phyloP scores from a whole-genome alignment of 1,139 yeast species.

The Protomyces inundatus region DNA sequence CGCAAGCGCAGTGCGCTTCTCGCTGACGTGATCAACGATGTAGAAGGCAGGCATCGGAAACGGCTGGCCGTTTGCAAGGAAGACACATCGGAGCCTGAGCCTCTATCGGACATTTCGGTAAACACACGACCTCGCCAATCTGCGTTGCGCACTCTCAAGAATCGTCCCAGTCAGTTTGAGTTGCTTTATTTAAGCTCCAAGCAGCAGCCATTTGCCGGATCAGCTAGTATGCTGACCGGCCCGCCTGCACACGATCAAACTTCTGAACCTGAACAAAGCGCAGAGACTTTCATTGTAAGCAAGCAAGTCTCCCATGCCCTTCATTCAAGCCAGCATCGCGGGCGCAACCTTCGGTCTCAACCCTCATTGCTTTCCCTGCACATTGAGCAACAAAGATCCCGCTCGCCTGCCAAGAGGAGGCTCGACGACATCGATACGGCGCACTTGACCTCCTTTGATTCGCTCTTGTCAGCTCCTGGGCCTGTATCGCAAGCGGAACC shows the following conservation, averaged over 20 bases:
- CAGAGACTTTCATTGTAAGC: no score
- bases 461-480: background rate
- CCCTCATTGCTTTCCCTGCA: constrained; percentile 8
- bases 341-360: background rate
- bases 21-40: constrained; percentile 11
- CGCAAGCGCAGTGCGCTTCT: constrained; percentile 13
- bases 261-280: no score
- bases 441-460: constrained; percentile 14
- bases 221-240: background rate
- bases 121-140: background rate
- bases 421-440: constrained; percentile 11
- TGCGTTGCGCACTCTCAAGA: background rate
- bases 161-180: constrained; percentile 1
- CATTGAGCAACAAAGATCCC: background rate
- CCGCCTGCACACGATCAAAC: background rate
- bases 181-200: constrained; percentile 2
- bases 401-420: background rate
- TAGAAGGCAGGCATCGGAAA: constrained; percentile 12
- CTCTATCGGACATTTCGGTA: background rate
- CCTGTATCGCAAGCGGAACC: no score
- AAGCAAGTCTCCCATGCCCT: no score
- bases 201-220: background rate
- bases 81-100: background rate
- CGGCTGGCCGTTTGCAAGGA: background rate
- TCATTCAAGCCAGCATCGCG: no score